These are phyloP conservation scores for Kappamyces sp. DNA, from an alignment of 192 early-diverging fungal genomes.

Conservation along the genomic window DNA sequence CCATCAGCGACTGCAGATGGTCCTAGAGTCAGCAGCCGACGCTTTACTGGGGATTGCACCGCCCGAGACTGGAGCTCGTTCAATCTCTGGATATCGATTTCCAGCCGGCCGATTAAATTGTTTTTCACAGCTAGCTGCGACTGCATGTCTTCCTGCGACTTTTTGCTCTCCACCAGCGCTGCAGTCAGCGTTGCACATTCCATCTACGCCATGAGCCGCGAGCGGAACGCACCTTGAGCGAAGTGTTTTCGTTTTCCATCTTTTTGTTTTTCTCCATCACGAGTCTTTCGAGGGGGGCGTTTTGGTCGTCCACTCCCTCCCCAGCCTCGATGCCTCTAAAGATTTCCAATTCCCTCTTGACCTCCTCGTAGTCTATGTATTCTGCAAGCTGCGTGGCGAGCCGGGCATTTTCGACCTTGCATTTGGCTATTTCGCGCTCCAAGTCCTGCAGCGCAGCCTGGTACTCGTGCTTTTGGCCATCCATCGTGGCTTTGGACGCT, in stretches of 20 bases:
- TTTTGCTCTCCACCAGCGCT: not conserved
- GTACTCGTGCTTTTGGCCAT: constrained; percentile 30
- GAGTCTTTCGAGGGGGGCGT: constrained; percentile 64
- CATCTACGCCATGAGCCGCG: not conserved
- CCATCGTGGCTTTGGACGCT: constrained; percentile 6
- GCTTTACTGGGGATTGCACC: constrained; percentile 4
- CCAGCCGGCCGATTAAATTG: constrained; percentile 48
- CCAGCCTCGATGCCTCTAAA: constrained; percentile 50
- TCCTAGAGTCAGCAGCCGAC: constrained; percentile 28
- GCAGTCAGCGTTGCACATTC: constrained; percentile 13
- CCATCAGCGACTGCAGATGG: constrained; percentile 25
- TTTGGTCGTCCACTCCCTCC: constrained; percentile 40
- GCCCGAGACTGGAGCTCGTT: constrained; percentile 1
- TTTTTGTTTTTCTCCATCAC: constrained; percentile 79
- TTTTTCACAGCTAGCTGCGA: constrained; percentile 47
- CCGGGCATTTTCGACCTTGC: constrained; percentile 56
- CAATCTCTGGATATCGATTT: constrained; percentile 17
- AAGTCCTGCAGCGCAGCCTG: constrained; percentile 18
- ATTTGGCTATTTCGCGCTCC: constrained; percentile 23
- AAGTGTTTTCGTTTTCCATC: constrained; percentile 65
- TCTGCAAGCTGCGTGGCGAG: constrained; percentile 50
- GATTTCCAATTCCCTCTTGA: constrained; percentile 80
- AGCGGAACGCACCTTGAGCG: constrained; percentile 42
- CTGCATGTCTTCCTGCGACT: constrained; percentile 34
- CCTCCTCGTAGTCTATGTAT: constrained; percentile 78